Conservation (phyloP, 2,329 filamentous ascomycete genomes). For the Lasiodiplodia sp. region DNA sequence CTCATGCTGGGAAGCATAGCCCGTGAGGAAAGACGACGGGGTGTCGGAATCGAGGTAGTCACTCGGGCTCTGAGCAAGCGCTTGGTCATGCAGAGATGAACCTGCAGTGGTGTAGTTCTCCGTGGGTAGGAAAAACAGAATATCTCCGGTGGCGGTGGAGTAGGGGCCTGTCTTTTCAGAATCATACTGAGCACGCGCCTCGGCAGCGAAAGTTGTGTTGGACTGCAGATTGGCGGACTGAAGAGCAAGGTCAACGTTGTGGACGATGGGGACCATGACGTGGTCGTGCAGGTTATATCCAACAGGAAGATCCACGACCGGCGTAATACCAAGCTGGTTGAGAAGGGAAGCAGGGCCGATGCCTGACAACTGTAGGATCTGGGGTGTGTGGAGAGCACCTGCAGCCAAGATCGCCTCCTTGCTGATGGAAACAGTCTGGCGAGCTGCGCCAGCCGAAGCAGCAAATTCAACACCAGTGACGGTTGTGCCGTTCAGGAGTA, state of each 20-base stretch:
- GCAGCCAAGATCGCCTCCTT: slow-evolving; percentile 39
- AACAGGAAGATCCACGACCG: slow-evolving; percentile 37
- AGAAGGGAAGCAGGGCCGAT: slow-evolving; percentile 39
- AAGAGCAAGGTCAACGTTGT: slow-evolving; percentile 17
- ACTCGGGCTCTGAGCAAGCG: not conserved
- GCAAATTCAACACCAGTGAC: slow-evolving; percentile 16
- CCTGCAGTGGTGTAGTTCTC: slow-evolving; percentile 18
- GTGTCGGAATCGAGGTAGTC: slow-evolving; percentile 11
- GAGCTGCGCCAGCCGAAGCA: slow-evolving; percentile 7
- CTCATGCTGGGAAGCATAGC: slow-evolving; percentile 13
- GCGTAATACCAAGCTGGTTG: slow-evolving; percentile 33
- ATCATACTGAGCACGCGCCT: slow-evolving; percentile 19
- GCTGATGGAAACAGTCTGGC: slow-evolving; percentile 33
- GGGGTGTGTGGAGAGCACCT: slow-evolving; percentile 39
- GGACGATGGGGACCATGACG: slow-evolving; percentile 16
- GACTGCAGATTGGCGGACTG: slow-evolving; percentile 13
- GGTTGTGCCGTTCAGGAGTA: slow-evolving; percentile 1
- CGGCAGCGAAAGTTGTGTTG: slow-evolving; percentile 14
- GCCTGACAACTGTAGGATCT: slow-evolving; percentile 40
- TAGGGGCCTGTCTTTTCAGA: slow-evolving; percentile 17
- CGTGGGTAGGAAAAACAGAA: slow-evolving; percentile 27
- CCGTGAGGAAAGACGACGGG: not conserved
- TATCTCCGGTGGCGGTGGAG: slow-evolving; percentile 12
- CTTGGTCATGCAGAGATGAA: slow-evolving; percentile 8
- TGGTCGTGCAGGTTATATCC: slow-evolving; percentile 31